Conservation (phyloP, 371 early-diverging fungal genomes). For the Cokeromyces recurvatus region DNA sequence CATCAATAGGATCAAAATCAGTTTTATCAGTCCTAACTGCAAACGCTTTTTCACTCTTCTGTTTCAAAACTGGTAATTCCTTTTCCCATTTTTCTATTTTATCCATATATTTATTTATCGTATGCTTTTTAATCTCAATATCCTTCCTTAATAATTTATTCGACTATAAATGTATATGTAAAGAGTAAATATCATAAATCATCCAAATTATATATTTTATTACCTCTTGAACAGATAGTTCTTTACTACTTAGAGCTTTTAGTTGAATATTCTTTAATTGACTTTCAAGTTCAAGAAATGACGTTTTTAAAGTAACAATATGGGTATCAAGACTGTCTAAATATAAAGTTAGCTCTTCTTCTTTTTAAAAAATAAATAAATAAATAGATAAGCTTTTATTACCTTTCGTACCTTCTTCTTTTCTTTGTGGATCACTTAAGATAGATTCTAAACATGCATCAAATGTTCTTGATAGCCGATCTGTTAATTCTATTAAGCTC, state of each 20-base stretch:
- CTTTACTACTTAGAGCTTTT: conserved; percentile 20
- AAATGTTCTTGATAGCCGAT: conserved; percentile 21
- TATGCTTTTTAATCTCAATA: conserved; percentile 20
- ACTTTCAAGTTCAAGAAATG: conserved; percentile 26
- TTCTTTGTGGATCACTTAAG: conserved; percentile 19
- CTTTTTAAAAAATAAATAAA: too few species aligned
- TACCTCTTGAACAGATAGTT: conserved; percentile 28
- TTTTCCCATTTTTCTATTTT: conserved; percentile 20
- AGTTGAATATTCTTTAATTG: conserved; percentile 24
- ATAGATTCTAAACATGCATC: conserved; percentile 30
- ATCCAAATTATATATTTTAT: background rate
- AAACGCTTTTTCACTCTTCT: conserved; percentile 10
- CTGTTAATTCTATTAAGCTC: conserved; percentile 11
- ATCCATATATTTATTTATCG: conserved; percentile 16
- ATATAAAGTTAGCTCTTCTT: too few species aligned
- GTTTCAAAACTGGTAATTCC: conserved; percentile 14
- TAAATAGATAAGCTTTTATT: background rate
- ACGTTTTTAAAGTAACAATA: conserved; percentile 12
- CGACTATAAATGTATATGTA: conserved; percentile 2
- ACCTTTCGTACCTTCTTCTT: conserved; percentile 12
- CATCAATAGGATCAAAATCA: conserved; percentile 15
- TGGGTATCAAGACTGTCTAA: conserved; percentile 10
- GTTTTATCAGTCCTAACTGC: conserved; percentile 6
- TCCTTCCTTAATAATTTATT: conserved; percentile 17
- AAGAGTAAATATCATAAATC: background rate